These are phyloP conservation scores for Cucumis sativus DNA, from an alignment of 306 rosid species.

Conservation along the genomic window DNA sequence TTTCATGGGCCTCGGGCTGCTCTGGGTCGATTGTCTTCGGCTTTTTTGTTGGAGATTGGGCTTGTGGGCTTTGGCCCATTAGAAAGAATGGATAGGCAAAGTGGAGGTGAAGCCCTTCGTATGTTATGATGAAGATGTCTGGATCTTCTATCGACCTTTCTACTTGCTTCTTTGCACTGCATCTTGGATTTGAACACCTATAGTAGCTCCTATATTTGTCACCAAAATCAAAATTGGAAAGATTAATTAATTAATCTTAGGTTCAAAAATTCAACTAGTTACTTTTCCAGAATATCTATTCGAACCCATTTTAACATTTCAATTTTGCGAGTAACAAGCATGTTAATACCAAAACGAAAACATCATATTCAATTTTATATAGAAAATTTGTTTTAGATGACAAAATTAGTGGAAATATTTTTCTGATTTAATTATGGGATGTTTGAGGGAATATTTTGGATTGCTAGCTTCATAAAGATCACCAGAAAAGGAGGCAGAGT, in stretches of 20 bases:
- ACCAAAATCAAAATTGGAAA: not conserved
- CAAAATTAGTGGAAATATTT: no score
- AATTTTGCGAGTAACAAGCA: no score
- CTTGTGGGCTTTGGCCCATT: constrained; percentile 22
- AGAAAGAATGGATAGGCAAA: constrained; percentile 60
- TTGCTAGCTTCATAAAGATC: not conserved
- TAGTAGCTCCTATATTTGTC: constrained; percentile 61
- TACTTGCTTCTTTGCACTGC: constrained; percentile 87
- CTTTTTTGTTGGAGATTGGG: constrained; percentile 37
- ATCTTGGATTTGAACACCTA: constrained; percentile 82
- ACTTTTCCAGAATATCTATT: no score
- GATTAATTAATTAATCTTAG: not conserved
- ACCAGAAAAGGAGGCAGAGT: not conserved
- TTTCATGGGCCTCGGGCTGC: constrained; percentile 4
- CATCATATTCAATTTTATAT: no score
- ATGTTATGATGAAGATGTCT: constrained; percentile 65
- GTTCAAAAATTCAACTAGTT: no score
- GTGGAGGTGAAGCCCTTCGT: constrained; percentile 89
- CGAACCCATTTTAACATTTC: no score
- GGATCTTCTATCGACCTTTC: constrained; percentile 74
- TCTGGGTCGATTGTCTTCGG: constrained; percentile 22
- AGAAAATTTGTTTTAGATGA: no score
- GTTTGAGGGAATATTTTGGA: not conserved
- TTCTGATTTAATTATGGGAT: no score
- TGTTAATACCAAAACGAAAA: no score